A percentile compares a stretch with the other conserved stretches of the same genome.
Evolutionary conservation across 2,329 filamentous ascomycete genomes (phyloP).

Genomic region (Coniella vitis): DNA sequence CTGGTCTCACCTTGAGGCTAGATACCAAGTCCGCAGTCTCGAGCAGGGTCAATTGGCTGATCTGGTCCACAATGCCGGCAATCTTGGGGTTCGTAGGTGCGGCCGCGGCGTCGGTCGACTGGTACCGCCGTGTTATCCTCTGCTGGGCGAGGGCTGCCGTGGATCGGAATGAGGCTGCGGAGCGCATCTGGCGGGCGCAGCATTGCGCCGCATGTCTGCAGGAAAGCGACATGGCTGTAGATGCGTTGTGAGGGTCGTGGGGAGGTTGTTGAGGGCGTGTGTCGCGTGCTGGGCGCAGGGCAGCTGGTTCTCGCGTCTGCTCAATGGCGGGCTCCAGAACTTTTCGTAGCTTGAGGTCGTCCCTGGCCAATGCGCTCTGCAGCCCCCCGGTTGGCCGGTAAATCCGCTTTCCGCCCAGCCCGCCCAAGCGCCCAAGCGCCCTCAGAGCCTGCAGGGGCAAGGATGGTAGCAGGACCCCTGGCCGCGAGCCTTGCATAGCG

Average conservation of each 20-base stretch:
- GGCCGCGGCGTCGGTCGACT: slow-evolving; percentile 66
- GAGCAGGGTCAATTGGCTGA: slow-evolving; percentile 93
- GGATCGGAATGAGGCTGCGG: slow-evolving; percentile 37
- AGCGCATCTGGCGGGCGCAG: slow-evolving; percentile 57
- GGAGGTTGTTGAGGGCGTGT: neutral
- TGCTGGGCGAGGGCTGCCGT: slow-evolving; percentile 38
- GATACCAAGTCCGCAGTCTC: slow-evolving; percentile 96
- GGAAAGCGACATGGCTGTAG: slow-evolving; percentile 48
- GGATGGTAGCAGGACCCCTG: slow-evolving; percentile 7
- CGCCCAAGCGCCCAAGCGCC: too few species aligned
- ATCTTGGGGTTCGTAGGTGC: slow-evolving; percentile 75
- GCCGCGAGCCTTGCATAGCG: neutral
- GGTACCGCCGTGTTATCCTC: slow-evolving; percentile 67
- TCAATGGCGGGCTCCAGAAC: slow-evolving; percentile 14
- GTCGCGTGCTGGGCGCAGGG: slow-evolving; percentile 3
- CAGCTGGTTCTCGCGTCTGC: slow-evolving; percentile 2
- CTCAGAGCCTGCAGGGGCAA: slow-evolving; percentile 8
- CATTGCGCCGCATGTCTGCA: slow-evolving; percentile 58
- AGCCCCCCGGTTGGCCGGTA: slow-evolving; percentile 9
- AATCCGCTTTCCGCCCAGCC: slow-evolving; percentile 5
- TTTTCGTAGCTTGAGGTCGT: slow-evolving; percentile 14
- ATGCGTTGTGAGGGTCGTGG: slow-evolving; percentile 5
- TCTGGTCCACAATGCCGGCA: slow-evolving; percentile 89
- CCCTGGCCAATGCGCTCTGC: slow-evolving; percentile 5
- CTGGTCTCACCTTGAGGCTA: slow-evolving; percentile 71